Evolutionary conservation across 2,329 filamentous ascomycete species (phyloP).

Genomic region (Penicillium sp.): DNA sequence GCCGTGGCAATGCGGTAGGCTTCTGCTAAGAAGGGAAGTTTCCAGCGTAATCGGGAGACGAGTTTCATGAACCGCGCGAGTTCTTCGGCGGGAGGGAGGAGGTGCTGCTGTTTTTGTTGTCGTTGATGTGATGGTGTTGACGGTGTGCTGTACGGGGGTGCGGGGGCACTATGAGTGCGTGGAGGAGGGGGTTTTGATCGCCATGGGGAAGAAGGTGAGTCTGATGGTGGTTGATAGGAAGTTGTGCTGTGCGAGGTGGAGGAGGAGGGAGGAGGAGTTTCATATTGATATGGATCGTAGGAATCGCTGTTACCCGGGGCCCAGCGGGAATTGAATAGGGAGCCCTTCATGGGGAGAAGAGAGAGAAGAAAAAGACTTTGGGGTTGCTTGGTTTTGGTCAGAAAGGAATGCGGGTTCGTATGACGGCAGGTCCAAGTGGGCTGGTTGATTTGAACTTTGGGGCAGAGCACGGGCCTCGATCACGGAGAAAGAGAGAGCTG

Average conservation of each 20-base stretch:
- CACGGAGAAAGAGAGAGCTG: not conserved
- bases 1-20: conserved; percentile 50
- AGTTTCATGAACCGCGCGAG: conserved; percentile 56
- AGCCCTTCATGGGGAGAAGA: conserved; percentile 5
- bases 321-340: conserved; percentile 23
- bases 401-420: no score
- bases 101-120: not conserved
- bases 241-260: not conserved
- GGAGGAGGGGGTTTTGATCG: not conserved
- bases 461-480: not conserved
- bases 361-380: not conserved
- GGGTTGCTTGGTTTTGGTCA: not conserved
- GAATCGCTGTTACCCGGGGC: conserved; percentile 11
- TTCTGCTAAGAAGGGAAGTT: conserved; percentile 53
- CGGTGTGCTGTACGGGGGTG: conserved; percentile 2
- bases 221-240: conserved; percentile 5
- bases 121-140: conserved; percentile 1
- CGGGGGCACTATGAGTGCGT: conserved; percentile 4
- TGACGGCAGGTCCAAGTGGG: no score
- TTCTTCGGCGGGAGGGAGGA: conserved; percentile 35
- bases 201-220: not conserved
- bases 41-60: conserved; percentile 57
- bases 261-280: not conserved
- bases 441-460: not conserved
- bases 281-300: not conserved